Evolutionary conservation across 78 protist species (phyloP).

Genomic region (Dictyostelium brefeldianum): DNA sequence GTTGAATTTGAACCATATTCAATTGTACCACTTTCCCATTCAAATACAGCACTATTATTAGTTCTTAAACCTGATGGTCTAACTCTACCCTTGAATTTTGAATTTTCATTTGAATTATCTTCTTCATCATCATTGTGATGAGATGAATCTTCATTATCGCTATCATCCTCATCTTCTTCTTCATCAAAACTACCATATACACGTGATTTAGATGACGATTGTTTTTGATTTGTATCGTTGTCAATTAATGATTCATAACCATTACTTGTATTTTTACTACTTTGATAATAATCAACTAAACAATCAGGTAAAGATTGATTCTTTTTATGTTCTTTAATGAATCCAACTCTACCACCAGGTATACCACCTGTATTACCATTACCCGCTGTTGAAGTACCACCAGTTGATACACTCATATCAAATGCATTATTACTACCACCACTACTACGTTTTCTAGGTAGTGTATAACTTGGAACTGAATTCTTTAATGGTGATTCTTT

Average conservation of each 20-base stretch:
- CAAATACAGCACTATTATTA: slow-evolving; percentile 30
- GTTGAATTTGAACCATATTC: not conserved
- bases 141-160: not conserved
- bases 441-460: not conserved
- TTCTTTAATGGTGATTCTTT: not conserved
- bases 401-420: not conserved
- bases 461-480: not conserved
- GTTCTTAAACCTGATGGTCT: slow-evolving; percentile 52
- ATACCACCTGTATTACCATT: not conserved
- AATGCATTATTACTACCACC: not conserved
- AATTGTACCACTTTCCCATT: slow-evolving; percentile 26
- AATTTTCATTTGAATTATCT: not conserved
- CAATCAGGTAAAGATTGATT: slow-evolving; percentile 38
- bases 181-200: slow-evolving; percentile 19
- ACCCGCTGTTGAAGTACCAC: not conserved
- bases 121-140: not conserved
- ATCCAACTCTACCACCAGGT: not conserved
- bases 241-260: not conserved
- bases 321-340: slow-evolving; percentile 26
- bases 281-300: not conserved
- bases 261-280: not conserved
- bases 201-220: not conserved
- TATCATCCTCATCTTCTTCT: not conserved
- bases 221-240: not conserved
- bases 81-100: not conserved